Evolutionary conservation across 257 asterid genomes (phyloP).

Genomic region (Ehretia macrophylla): DNA sequence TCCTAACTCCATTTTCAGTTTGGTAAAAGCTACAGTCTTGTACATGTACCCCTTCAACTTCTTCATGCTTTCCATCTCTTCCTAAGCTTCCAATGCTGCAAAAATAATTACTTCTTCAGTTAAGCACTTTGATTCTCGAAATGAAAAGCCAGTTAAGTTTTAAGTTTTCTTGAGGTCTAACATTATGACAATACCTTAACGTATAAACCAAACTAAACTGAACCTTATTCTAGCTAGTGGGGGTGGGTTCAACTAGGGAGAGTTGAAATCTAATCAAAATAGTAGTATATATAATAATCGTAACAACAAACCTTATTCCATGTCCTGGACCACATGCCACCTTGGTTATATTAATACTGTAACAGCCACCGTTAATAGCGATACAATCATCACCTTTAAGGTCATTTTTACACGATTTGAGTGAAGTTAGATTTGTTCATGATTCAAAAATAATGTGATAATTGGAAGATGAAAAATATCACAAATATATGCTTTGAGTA

Average conservation of each 20-base stretch:
- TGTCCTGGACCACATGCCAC: slow-evolving; percentile 57
- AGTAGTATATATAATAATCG: neutral
- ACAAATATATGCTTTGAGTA: no score
- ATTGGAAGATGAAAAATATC: no score
- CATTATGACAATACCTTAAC: no score
- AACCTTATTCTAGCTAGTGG: no score
- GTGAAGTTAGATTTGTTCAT: no score
- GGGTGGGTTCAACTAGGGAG: no score
- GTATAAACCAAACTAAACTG: no score
- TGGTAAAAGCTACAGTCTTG: slow-evolving; percentile 32
- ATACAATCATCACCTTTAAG: slow-evolving; percentile 60
- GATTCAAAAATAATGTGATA: no score
- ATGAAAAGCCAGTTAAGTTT: no score
- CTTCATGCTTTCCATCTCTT: slow-evolving; percentile 22
- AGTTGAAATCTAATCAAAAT: no score
- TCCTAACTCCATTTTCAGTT: slow-evolving; percentile 46
- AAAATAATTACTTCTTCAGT: neutral
- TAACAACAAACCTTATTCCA: slow-evolving; percentile 69
- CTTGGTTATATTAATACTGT: slow-evolving; percentile 28
- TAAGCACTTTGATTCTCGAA: no score
- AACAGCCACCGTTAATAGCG: slow-evolving; percentile 44
- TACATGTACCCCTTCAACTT: slow-evolving; percentile 34
- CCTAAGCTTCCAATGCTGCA: slow-evolving; percentile 57
- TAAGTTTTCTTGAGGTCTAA: no score
- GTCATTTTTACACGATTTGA: neutral